These are phyloP conservation scores for Cyclospora cayetanensis DNA, from an alignment of 169 alveolate genomes.

Conservation along the genomic window DNA sequence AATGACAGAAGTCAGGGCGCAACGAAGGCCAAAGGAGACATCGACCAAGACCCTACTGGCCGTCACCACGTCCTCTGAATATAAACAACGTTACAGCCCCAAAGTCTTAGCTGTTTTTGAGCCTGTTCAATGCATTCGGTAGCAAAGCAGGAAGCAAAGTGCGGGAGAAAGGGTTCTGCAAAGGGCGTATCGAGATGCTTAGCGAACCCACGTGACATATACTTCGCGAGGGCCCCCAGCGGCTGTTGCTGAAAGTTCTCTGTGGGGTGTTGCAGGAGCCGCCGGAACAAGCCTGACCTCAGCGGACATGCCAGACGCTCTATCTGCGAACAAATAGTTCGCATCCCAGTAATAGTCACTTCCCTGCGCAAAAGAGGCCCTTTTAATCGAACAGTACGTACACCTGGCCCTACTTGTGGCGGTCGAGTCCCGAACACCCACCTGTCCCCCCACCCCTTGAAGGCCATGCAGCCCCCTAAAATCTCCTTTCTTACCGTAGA, in stretches of 20 bases:
- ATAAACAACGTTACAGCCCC: neutral
- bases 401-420: too few species aligned
- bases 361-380: too few species aligned
- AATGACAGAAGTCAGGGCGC: constrained; percentile 20
- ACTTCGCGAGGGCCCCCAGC: constrained; percentile 1
- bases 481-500: constrained; percentile 51
- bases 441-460: too few species aligned
- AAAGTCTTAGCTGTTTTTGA: neutral
- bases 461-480: too few species aligned
- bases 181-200: neutral
- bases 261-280: neutral
- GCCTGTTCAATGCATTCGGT: too few species aligned
- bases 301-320: constrained; percentile 11
- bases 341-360: neutral
- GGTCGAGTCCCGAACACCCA: too few species aligned
- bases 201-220: neutral
- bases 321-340: neutral
- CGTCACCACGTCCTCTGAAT: constrained; percentile 40
- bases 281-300: neutral
- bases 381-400: too few species aligned
- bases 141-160: too few species aligned
- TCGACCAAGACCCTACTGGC: constrained; percentile 43
- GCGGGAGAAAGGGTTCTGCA: too few species aligned
- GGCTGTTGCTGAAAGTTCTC: neutral
- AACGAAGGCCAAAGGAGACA: constrained; percentile 59